phyloP scores from a whole-genome alignment of 2,329 filamentous ascomycete genomes.

The Arthroderma sp. region DNA sequence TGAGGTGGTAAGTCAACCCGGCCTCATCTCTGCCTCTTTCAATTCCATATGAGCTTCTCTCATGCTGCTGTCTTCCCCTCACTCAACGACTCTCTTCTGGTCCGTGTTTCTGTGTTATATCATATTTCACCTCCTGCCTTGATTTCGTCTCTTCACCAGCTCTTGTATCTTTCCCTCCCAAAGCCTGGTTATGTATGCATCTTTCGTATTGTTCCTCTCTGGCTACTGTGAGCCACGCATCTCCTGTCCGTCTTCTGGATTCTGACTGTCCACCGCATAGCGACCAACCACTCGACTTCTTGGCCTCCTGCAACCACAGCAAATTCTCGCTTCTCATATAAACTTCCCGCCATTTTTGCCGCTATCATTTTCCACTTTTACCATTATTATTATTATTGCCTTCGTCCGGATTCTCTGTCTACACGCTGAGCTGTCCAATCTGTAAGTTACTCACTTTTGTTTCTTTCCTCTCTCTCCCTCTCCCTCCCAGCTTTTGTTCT shows the following conservation, averaged over 20 bases:
- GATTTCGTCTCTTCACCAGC: no score
- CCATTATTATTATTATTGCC: background rate
- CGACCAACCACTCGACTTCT: constrained; percentile 4
- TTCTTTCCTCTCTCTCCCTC: constrained; percentile 10
- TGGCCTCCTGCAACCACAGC: constrained; percentile 17
- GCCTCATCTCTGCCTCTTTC: no score
- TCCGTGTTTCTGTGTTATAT: constrained; percentile 3
- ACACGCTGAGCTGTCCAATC: background rate
- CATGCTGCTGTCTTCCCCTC: no score
- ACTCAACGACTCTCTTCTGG: background rate
- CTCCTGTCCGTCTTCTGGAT: no score
- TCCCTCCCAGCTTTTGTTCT: constrained; percentile 8
- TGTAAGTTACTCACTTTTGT: background rate
- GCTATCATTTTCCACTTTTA: background rate
- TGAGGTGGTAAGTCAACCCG: no score
- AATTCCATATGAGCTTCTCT: no score
- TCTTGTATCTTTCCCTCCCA: no score
- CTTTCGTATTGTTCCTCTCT: no score
- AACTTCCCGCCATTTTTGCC: constrained; percentile 7
- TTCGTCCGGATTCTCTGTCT: background rate
- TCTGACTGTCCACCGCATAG: no score
- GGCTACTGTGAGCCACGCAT: no score
- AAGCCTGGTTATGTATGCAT: no score
- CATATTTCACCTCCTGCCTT: no score
- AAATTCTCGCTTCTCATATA: constrained; percentile 15